Base-by-base conservation (phyloP, 2,329 filamentous ascomycete species). In the Fusarium zealandicum region DNA sequence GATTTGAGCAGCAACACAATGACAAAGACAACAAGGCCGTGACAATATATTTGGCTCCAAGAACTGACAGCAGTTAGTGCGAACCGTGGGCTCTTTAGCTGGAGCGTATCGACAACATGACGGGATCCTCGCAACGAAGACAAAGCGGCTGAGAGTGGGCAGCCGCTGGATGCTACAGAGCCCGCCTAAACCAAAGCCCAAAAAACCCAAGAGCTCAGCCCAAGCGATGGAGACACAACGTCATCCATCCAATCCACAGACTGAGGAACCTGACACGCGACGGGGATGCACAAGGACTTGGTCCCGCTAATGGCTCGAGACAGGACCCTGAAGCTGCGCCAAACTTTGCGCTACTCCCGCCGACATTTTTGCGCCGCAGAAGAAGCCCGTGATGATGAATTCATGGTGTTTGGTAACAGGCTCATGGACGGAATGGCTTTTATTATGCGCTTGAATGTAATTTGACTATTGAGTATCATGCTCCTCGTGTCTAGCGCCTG, bases 271-370 rank as follows among this genome's bases (percentile, higher is more conserved):
- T 62, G 59, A 52, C 51, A 63, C 16, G 49, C 42, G 37, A 25
- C 54, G 20, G 40, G 22, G 13, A 51, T 42, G 17, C 7, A 35
- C 43, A 37, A 44, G 53, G 45, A 47, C 32, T 42, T 20, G 17
- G 38, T 20, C 31, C 57, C 48, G 14, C 41, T 51, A 44, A 52
- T 52, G 37, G 49, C 37, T 35, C 47, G 20, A 31, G 35, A 36
- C 11, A 42, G 45, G 59, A 61, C 59, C 59, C 59, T 52, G 59
- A 59, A 20, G 11, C 18, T 44, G 59, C 50, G 58, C 59, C 62
- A 62, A 62, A 45, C 35, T 44, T 52, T 41, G 16, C 37, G 30
- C 54, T 54, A n/a, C 22, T n/a, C 14, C 6, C 14, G 12, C n/a
- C 11, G 7, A 6, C 12, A 14, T 16, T 11, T 3, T 4, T 33